A percentile compares a stretch with the other conserved stretches of the same genome.
These are phyloP conservation scores for Pueraria montana DNA, from an alignment of 306 rosid genomes.

Conservation along the genomic window DNA sequence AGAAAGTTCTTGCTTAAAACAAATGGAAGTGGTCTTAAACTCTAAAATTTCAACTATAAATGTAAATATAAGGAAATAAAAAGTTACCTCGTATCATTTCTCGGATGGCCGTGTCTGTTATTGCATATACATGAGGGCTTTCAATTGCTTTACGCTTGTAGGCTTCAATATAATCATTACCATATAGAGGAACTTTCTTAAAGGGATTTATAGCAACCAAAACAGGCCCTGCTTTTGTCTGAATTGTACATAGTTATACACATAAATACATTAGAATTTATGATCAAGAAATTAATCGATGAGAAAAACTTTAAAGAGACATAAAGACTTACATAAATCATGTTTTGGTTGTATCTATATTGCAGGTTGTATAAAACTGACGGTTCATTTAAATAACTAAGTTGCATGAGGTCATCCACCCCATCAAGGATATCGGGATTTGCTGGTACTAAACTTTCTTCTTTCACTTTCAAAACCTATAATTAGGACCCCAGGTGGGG, in stretches of 20 bases:
- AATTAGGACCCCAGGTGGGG: slow-evolving; percentile 4
- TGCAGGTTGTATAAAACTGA: slow-evolving; percentile 91
- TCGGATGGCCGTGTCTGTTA: slow-evolving; percentile 87
- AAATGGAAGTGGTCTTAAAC: slow-evolving; percentile 33
- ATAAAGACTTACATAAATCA: slow-evolving; percentile 78
- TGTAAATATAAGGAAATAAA: not conserved
- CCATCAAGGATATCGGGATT: slow-evolving; percentile 98
- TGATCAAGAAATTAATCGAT: slow-evolving; percentile 24
- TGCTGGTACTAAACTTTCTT: slow-evolving; percentile 78
- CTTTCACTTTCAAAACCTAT: slow-evolving; percentile 81
- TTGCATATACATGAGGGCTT: slow-evolving; percentile 95
- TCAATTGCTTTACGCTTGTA: slow-evolving; percentile 78
- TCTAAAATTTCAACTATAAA: slow-evolving; percentile 34
- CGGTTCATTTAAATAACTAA: slow-evolving; percentile 93
- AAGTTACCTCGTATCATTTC: slow-evolving; percentile 89
- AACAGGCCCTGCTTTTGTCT: slow-evolving; percentile 98
- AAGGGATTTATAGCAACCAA: slow-evolving; percentile 96
- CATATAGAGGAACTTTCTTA: slow-evolving; percentile 87
- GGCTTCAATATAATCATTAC: slow-evolving; percentile 84
- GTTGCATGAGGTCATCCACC: slow-evolving; percentile 99
- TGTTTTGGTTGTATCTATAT: slow-evolving; percentile 84
- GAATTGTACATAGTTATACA: slow-evolving; percentile 47
- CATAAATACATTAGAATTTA: slow-evolving; percentile 12
- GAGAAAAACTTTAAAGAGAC: slow-evolving; percentile 27
- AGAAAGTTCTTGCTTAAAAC: slow-evolving; percentile 50